phyloP scores from a whole-genome alignment of 148 eudicot genomes.

The Gaultheria prostrata region DNA sequence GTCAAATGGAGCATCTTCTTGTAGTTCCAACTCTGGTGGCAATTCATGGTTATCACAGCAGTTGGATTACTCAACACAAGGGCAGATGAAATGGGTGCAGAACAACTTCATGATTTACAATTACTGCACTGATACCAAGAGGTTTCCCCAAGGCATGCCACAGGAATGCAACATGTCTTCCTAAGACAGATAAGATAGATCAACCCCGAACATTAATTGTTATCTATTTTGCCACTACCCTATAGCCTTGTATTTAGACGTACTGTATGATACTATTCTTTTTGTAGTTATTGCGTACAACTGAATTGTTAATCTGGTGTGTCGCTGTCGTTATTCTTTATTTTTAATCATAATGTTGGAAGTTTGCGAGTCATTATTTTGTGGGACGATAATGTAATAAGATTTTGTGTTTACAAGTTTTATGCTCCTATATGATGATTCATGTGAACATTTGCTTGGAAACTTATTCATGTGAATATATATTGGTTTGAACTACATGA shows the following conservation, averaged over 20 bases:
- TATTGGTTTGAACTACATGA: not conserved
- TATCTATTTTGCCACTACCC: not conserved
- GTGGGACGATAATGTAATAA: not conserved
- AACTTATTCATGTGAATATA: not conserved
- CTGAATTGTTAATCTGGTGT: not conserved
- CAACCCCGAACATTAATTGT: not conserved
- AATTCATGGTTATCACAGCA: not conserved
- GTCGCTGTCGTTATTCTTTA: not conserved
- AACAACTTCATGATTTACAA: not conserved
- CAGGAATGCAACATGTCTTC: not conserved
- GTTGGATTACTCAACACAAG: not conserved
- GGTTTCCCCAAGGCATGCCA: not conserved
- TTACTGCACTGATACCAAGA: constrained; percentile 9
- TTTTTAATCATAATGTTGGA: not conserved
- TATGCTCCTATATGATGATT: too few species aligned
- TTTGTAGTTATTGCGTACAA: not conserved
- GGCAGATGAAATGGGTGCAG: constrained; percentile 3
- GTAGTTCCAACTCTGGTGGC: not conserved
- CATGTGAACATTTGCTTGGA: not conserved
- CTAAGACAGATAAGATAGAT: not conserved
- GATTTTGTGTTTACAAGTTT: not conserved
- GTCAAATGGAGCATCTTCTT: not conserved
- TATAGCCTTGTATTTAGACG: not conserved
- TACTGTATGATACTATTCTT: not conserved
- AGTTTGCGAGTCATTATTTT: not conserved